Evolutionary conservation across 1,284 basidiomycete species (phyloP).

Genomic region (Ustilago vetiveriae): DNA sequence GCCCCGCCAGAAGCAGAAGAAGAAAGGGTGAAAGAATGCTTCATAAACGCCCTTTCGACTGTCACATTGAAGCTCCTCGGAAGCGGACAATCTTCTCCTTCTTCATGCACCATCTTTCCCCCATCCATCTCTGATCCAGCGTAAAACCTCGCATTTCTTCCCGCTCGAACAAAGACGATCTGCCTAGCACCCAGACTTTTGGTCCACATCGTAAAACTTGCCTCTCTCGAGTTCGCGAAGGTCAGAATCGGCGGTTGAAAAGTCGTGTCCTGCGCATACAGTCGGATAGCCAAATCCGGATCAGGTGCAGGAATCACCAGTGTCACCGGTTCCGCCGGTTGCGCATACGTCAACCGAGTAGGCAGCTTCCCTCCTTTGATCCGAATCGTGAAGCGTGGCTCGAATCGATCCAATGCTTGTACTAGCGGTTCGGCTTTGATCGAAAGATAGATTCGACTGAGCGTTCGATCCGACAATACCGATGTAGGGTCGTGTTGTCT

Average conservation of each 20-base stretch:
- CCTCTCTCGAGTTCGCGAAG: slow-evolving; percentile 40
- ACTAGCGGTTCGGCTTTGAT: slow-evolving; percentile 53
- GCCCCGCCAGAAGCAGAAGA: too few relatives aligned
- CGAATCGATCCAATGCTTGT: slow-evolving; percentile 44
- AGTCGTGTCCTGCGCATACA: slow-evolving; percentile 57
- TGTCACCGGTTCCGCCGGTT: slow-evolving; percentile 55
- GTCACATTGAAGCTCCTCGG: slow-evolving; percentile 46
- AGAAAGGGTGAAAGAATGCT: slow-evolving; percentile 55
- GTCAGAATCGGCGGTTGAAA: slow-evolving; percentile 62
- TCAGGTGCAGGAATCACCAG: slow-evolving; percentile 57
- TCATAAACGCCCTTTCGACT: slow-evolving; percentile 59
- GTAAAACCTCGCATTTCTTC: slow-evolving; percentile 55
- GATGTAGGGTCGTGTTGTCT: slow-evolving; percentile 47
- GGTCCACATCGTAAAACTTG: slow-evolving; percentile 58
- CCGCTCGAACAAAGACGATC: slow-evolving; percentile 58
- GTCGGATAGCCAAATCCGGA: slow-evolving; percentile 56
- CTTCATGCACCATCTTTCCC: neutral
- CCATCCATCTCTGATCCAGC: slow-evolving; percentile 27
- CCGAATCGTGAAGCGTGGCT: slow-evolving; percentile 43
- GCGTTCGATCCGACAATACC: slow-evolving; percentile 58
- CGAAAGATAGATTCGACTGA: slow-evolving; percentile 56
- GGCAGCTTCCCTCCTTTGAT: slow-evolving; percentile 48
- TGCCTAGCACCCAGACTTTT: slow-evolving; percentile 51
- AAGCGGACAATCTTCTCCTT: slow-evolving; percentile 20
- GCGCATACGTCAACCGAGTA: slow-evolving; percentile 50